phyloP scores from a whole-genome alignment of 169 alveolate species.

The Plasmodium adleri region DNA sequence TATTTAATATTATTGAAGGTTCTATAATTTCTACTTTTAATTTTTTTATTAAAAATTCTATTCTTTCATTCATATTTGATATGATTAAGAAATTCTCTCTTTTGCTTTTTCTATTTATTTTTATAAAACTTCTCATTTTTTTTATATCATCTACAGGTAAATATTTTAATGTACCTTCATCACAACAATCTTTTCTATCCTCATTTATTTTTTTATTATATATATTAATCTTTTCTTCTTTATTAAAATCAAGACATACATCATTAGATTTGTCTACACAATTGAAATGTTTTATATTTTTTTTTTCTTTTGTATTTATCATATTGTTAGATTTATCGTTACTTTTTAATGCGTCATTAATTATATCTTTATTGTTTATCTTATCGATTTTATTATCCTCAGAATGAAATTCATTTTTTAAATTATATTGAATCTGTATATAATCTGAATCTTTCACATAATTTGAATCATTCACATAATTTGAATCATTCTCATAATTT shows the following conservation, averaged over 20 bases:
- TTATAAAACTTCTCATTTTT: conserved; percentile 63
- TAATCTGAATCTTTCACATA: not conserved
- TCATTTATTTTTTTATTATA: not conserved
- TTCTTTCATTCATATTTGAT: conserved; percentile 8
- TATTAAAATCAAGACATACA: not conserved
- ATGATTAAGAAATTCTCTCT: conserved; percentile 44
- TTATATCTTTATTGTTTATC: not conserved
- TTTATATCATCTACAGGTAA: conserved; percentile 24
- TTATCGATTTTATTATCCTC: not conserved
- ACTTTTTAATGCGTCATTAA: not conserved
- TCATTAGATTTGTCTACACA: not conserved
- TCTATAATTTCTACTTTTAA: conserved; percentile 62
- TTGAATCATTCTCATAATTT: too few relatives aligned
- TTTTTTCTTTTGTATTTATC: not conserved
- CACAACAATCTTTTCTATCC: not conserved
- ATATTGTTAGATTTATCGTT: not conserved
- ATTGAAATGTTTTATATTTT: too few relatives aligned
- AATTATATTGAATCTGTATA: too few relatives aligned
- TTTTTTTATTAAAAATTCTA: conserved; percentile 18
- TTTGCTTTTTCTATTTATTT: conserved; percentile 46
- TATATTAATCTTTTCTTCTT: not conserved
- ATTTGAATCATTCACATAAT: too few relatives aligned
- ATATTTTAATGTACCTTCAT: conserved; percentile 17
- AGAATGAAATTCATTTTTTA: not conserved
- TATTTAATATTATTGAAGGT: conserved; percentile 27